Evolutionary conservation across 768 basidiomycete genomes (phyloP).

Genomic region (Pleurotus tuoliensis): DNA sequence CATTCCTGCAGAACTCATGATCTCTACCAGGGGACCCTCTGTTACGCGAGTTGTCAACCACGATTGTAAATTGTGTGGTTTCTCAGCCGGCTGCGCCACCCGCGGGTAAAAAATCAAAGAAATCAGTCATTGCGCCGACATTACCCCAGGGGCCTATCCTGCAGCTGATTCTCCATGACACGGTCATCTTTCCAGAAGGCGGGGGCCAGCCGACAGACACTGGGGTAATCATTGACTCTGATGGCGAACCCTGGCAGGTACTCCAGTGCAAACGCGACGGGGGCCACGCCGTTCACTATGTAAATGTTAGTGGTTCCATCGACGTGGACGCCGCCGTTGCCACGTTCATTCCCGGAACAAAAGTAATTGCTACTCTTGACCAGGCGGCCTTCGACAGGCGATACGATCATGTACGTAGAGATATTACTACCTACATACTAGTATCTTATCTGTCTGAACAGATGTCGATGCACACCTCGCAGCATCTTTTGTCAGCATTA

Average conservation of each 20-base stretch:
- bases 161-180: conserved; percentile 71
- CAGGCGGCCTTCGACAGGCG: conserved; percentile 60
- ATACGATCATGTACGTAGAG: conserved; percentile 62
- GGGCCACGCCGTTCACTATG: conserved; percentile 72
- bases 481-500: conserved; percentile 80
- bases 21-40: conserved; percentile 61
- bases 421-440: background rate
- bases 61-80: conserved; percentile 46
- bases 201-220: conserved; percentile 79
- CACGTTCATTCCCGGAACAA: conserved; percentile 46
- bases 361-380: conserved; percentile 51
- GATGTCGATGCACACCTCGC: conserved; percentile 85
- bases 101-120: conserved; percentile 50
- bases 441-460: conserved; percentile 19
- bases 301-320: conserved; percentile 36
- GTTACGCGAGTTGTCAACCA: conserved; percentile 52
- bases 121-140: conserved; percentile 47
- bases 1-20: conserved; percentile 4
- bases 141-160: conserved; percentile 44
- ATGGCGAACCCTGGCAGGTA: conserved; percentile 53
- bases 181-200: conserved; percentile 79
- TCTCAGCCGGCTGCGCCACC: conserved; percentile 39
- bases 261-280: conserved; percentile 66
- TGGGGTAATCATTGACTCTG: conserved; percentile 45
- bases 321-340: conserved; percentile 36